Conservation (phyloP, 805 yeast genomes). For the Metschnikowia noctiluminum region DNA sequence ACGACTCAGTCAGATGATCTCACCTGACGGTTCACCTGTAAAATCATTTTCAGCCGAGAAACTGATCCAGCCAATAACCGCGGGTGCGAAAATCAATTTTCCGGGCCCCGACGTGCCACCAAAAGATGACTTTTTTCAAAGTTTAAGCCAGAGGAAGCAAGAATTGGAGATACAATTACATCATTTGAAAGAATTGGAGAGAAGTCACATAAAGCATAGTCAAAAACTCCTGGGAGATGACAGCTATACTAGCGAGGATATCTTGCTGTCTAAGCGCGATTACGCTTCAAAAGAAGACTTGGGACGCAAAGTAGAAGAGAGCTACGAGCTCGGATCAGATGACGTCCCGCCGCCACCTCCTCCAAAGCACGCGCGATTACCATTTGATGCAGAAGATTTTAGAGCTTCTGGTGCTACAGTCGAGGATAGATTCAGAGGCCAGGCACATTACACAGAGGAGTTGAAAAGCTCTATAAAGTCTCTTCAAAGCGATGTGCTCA, state of each 20-base stretch:
- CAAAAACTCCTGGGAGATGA: constrained; percentile 21
- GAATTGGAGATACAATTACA: constrained; percentile 39
- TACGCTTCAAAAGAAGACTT: constrained; percentile 33
- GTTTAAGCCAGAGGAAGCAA: constrained; percentile 31
- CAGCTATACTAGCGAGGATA: constrained; percentile 33
- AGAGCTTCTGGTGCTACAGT: constrained; percentile 25
- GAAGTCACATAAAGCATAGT: constrained; percentile 10
- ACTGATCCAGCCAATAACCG: not conserved
- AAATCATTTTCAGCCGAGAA: constrained; percentile 11
- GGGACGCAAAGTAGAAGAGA: constrained; percentile 28
- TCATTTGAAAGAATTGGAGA: constrained; percentile 31
- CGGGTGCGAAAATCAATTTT: not conserved
- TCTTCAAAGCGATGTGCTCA: constrained; percentile 45
- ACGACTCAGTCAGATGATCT: constrained; percentile 15
- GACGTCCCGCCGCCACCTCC: constrained; percentile 36
- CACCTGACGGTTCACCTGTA: constrained; percentile 22
- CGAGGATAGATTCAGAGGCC: constrained; percentile 27
- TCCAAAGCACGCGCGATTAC: constrained; percentile 27
- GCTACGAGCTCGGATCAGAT: constrained; percentile 13
- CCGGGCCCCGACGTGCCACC: constrained; percentile 1
- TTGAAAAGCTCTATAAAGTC: constrained; percentile 40
- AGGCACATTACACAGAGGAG: constrained; percentile 35
- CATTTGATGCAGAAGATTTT: constrained; percentile 40
- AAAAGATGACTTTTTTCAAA: constrained; percentile 23
- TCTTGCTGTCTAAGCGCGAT: constrained; percentile 31